phyloP scores from a whole-genome alignment of 2,329 filamentous ascomycete genomes.

The Microsporum canis region DNA sequence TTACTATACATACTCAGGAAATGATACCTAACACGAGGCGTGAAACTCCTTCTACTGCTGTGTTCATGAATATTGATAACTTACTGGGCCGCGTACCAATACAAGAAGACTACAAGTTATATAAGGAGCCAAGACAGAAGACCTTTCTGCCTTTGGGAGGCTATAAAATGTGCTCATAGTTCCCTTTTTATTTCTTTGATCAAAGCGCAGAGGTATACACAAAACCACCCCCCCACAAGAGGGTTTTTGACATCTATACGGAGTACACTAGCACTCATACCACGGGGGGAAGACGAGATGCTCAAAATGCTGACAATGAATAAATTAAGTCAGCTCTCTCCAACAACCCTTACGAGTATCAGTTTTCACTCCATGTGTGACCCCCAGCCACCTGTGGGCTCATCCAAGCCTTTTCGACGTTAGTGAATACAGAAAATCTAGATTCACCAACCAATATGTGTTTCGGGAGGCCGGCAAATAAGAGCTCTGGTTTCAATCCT shows the following conservation, averaged over 20 bases:
- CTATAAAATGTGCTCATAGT: neutral
- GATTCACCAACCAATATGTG: neutral
- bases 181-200: too few species aligned
- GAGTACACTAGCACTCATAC: too few species aligned
- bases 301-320: too few species aligned
- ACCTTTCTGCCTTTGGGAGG: neutral
- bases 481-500: constrained; percentile 2
- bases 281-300: too few species aligned
- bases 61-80: neutral
- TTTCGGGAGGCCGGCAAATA: constrained; percentile 1
- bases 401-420: neutral
- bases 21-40: neutral
- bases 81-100: neutral
- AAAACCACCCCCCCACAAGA: too few species aligned
- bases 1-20: neutral
- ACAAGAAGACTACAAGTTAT: neutral
- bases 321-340: too few species aligned
- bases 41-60: neutral
- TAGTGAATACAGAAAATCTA: neutral
- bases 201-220: too few species aligned
- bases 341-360: too few species aligned
- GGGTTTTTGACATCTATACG: too few species aligned
- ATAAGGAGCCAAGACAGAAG: neutral
- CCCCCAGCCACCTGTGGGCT: neutral
- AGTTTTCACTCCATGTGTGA: too few species aligned